Evolutionary conservation across 164 flowering plant species (phyloP), one percentile per base, ranked within the genome.

Genomic region (Nelumbo lutea): DNA sequence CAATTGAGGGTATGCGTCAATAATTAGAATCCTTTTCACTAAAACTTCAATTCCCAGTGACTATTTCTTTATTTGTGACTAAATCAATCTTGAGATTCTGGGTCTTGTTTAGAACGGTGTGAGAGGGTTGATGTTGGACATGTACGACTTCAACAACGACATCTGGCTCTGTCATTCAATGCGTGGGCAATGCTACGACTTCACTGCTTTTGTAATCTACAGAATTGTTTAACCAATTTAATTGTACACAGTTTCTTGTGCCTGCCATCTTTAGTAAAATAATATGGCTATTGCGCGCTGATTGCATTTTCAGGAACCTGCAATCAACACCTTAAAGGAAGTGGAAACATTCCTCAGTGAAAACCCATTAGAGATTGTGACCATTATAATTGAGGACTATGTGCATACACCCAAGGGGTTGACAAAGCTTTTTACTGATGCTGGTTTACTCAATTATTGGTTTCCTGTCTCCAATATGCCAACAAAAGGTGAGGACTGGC

Each of bases 161-260:
- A 88, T 96, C 72, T 96, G 99, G 99, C 95, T 93, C n/a, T 96
- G 99, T 74, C 99, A 96, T 81, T 96, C 99, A 42, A 77, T 93
- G 48, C 81, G 73, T 2, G 98, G 98, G 48, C 90, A 86, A 70
- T 96, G 99, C 76, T 93, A 74, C 84, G 88, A 91, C 84, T 82
- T 96, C 88, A 96, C 99, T 10, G 98, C 99, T 42, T 96, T 96
- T 82, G 99, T 96, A 90, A 89, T 73, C 58, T 65, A 8, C 64
- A 27, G 14, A 53, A 53, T 27, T 27, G 27, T 15, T 53, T 53
- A 11, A 11, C 15, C 57, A 10, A 53, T 1, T 53, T 53, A 3
- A 53, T 53, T 11, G 57, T 53, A 4, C 14, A 53, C 3, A 9
- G 14, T 53, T 53, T 1, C 14, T 13, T 11, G 4, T 53, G 14